phyloP scores from a whole-genome alignment of 2,329 filamentous ascomycete species.

The Diaporthe sp. region DNA sequence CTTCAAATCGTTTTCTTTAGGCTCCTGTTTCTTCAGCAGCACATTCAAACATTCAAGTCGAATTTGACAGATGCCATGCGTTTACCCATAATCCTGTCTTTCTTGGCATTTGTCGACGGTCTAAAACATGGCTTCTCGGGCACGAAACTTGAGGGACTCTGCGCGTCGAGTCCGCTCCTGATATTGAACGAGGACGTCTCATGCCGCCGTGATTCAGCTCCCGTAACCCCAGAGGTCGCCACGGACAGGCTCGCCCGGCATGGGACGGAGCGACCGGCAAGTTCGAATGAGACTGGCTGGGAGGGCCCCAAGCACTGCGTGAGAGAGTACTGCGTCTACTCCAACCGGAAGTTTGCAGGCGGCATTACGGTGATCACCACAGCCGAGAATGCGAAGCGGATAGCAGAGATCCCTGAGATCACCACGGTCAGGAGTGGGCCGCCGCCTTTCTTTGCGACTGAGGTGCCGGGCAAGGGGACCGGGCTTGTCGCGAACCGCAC shows the following conservation, averaged over 20 bases:
- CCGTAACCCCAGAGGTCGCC: too few relatives aligned
- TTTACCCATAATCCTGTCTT: background rate
- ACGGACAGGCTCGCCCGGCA: background rate
- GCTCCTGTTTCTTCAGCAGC: background rate
- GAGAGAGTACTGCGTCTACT: constrained; percentile 44
- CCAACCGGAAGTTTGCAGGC: constrained; percentile 40
- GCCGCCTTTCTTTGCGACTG: constrained; percentile 32
- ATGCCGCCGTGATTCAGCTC: background rate
- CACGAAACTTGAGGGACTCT: background rate
- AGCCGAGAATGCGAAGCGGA: constrained; percentile 36
- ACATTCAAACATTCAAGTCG: background rate
- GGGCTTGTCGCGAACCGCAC: constrained; percentile 45
- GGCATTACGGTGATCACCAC: constrained; percentile 44
- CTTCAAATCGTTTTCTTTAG: background rate
- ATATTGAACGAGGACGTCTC: background rate
- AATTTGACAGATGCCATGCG: constrained; percentile 3
- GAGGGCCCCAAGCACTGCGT: constrained; percentile 41
- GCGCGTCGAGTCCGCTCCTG: constrained; percentile 19
- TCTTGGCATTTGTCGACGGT: constrained; percentile 2
- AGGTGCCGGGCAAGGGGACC: constrained; percentile 45
- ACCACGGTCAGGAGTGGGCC: background rate
- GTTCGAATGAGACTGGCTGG: constrained; percentile 32
- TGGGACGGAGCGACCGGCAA: background rate
- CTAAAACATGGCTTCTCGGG: background rate
- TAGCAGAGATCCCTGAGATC: constrained; percentile 35